Evolutionary conservation across 1,284 basidiomycete species (phyloP), one percentile per base, ranked within the genome.

Genomic region (Pseudozyma pruni): DNA sequence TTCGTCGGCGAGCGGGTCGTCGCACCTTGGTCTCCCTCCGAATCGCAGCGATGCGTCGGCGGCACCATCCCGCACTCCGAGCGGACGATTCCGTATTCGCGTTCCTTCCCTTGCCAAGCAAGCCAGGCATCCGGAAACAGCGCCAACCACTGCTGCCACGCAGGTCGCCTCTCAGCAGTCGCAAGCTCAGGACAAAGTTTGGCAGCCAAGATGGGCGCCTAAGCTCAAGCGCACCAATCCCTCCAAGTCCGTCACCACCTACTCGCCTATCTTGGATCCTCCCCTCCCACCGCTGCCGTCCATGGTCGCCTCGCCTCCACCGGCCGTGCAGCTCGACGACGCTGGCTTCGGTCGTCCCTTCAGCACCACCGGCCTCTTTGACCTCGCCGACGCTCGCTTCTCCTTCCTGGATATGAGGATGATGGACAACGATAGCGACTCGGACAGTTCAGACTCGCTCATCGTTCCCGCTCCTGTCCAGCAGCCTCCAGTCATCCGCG

Each of bases 151-250:
- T 17, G 17, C 45, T 10, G n/a, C 44, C 1, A 23, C 4, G 25
- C 41, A 42, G 8, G 46, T 31, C 43, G 5, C 16, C 6, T 19
- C n/a, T 22, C 35, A 4, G n/a, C 27, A 16, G 40, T 44, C 38
- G 37, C 56, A 51, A 39, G 16, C 22, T 10, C 38, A 23, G 19
- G 17, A 40, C 23, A 59, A 54, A 34, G 45, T 14, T 4, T 70
- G 67, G 67, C 55, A 63, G 22, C 67, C 59, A 2, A 49, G 67
- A 45, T 70, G 67, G 67, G 60, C 67, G 22, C 67, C 67, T 5
- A 70, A 53, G 32, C 45, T 62, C 25, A 69, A 56, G 22, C 49
- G 51, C 16, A 52, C 48, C 13, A 54, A 32, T 25, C 55, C 51
- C 1, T 53, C 62, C 23, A 50, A 58, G 33, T 52, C 57, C 14